Evolutionary conservation across 2,329 filamentous ascomycete genomes (phyloP).

Genomic region (Paraphoma sp.): DNA sequence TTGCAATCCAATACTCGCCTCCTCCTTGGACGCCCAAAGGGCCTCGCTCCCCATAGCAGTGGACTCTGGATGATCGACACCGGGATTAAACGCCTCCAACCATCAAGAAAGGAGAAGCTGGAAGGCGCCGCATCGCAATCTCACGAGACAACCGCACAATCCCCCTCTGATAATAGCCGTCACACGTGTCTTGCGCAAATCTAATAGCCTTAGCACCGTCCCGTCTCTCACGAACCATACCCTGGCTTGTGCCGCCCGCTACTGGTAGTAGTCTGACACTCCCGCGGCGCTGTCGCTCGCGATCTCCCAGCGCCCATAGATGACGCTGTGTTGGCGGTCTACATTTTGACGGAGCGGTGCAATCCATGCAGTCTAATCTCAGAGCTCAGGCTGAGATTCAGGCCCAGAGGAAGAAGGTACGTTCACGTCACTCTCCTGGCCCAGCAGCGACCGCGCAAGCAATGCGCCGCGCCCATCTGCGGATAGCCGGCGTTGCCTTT

Average conservation of each 20-base stretch:
- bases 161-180: not conserved
- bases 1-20: not conserved
- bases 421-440: conserved; percentile 10
- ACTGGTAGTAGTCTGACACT: conserved; percentile 12
- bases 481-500: not conserved
- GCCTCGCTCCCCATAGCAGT: conserved; percentile 5
- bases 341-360: conserved; percentile 40
- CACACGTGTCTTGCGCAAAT: conserved; percentile 2
- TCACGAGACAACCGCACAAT: conserved; percentile 3
- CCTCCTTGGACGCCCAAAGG: not conserved
- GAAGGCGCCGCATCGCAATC: conserved; percentile 6
- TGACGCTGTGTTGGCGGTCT: conserved; percentile 43
- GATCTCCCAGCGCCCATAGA: conserved; percentile 36
- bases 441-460: not conserved
- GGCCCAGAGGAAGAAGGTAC: conserved; percentile 65
- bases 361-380: conserved; percentile 54
- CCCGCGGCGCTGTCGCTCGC: conserved; percentile 16
- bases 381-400: conserved; percentile 63
- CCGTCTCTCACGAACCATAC: conserved; percentile 17
- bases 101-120: conserved; percentile 21
- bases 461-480: conserved; percentile 2
- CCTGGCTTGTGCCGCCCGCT: conserved; percentile 33
- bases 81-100: conserved; percentile 19
- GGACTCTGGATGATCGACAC: conserved; percentile 29
- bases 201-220: conserved; percentile 4